phyloP scores from a whole-genome alignment of 1,284 basidiomycete genomes.

The Ganoderma lucidum region DNA sequence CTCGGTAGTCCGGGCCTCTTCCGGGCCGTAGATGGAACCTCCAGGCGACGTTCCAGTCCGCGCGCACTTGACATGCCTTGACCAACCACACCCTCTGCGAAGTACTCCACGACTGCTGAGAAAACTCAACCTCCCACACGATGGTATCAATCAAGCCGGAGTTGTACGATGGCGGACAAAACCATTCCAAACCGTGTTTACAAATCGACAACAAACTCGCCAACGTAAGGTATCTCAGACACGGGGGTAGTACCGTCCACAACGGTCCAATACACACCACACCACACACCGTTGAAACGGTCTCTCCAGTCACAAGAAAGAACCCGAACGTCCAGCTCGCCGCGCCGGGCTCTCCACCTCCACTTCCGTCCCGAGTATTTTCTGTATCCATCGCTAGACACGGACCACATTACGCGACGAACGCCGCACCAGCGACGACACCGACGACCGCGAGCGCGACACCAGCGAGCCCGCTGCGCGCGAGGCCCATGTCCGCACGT shows the following conservation, averaged over 20 bases:
- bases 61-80: no score
- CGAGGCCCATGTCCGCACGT: conserved; percentile 2
- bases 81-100: no score
- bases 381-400: neutral
- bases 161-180: no score
- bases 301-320: neutral
- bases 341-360: neutral
- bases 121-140: no score
- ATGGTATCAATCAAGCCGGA: no score
- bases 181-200: no score
- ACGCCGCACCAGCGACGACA: conserved; percentile 9
- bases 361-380: neutral
- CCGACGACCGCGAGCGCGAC: conserved; percentile 11
- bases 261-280: neutral
- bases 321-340: no score
- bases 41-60: no score
- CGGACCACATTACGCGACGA: neutral
- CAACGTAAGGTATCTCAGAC: neutral
- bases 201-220: neutral
- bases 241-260: neutral
- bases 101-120: no score
- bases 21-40: no score
- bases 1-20: no score
- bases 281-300: neutral
- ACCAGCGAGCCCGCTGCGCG: conserved; percentile 9